Conservation (phyloP, 768 basidiomycete genomes). For the Rhodotorula graminis region DNA sequence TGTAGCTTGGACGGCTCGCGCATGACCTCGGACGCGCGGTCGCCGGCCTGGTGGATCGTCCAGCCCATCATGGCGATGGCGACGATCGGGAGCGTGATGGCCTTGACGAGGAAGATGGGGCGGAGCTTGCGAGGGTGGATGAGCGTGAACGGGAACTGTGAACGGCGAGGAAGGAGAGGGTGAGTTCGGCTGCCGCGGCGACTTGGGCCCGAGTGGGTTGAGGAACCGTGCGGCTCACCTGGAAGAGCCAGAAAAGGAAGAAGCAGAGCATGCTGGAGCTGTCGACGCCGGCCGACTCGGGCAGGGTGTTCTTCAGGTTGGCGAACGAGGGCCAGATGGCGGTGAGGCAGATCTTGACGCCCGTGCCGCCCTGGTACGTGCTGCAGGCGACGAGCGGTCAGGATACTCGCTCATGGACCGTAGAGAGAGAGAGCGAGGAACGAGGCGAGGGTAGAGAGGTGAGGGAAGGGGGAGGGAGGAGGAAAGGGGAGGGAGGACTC, state of each 20-base stretch:
- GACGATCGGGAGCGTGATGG: slow-evolving; percentile 26
- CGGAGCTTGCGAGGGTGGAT: slow-evolving; percentile 33
- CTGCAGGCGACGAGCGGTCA: not conserved
- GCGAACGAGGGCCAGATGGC: slow-evolving; percentile 34
- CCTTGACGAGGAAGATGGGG: slow-evolving; percentile 36
- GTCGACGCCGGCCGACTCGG: slow-evolving; percentile 26
- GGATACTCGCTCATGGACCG: too few relatives aligned
- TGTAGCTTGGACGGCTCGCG: slow-evolving; percentile 5
- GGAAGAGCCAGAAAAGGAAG: slow-evolving; percentile 24
- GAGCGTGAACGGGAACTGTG: slow-evolving; percentile 24
- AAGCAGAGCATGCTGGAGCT: slow-evolving; percentile 31
- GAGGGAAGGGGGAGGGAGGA: not conserved
- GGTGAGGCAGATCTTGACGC: slow-evolving; percentile 24
- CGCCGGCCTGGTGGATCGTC: slow-evolving; percentile 28
- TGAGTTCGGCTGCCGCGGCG: too few relatives aligned
- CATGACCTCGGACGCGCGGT: slow-evolving; percentile 17
- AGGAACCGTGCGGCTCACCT: not conserved
- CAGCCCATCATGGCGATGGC: slow-evolving; percentile 34
- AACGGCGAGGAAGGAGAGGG: too few relatives aligned
- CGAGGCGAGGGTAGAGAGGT: not conserved
- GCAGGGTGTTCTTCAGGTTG: slow-evolving; percentile 27
- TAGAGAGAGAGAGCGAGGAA: not conserved
- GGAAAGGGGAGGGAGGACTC: too few relatives aligned
- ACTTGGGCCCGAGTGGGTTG: too few relatives aligned
- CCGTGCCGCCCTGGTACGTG: slow-evolving; percentile 23